phyloP scores from a whole-genome alignment of 2,329 filamentous ascomycete species.

The Fusarium longipes region DNA sequence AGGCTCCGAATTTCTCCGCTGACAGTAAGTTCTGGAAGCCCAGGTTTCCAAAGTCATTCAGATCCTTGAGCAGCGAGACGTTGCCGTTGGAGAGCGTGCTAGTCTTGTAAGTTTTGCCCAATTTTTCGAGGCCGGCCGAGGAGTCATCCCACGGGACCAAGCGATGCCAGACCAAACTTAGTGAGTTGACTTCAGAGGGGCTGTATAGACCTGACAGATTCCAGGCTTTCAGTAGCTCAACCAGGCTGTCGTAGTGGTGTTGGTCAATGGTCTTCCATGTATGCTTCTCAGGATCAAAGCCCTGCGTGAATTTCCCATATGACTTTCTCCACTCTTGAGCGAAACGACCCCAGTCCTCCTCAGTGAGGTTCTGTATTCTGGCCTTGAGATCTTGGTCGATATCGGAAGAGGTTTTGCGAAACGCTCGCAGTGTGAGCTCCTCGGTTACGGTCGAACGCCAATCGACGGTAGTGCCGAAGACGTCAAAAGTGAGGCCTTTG shows the following conservation, averaged over 20 bases:
- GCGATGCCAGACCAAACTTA: conserved; percentile 78
- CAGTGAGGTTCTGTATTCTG: conserved; percentile 62
- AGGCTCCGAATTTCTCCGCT: conserved; percentile 76
- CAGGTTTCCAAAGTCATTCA: conserved; percentile 68
- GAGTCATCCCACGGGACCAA: conserved; percentile 77
- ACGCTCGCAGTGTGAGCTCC: conserved; percentile 65
- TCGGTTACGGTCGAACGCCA: conserved; percentile 76
- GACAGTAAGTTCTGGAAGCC: conserved; percentile 72
- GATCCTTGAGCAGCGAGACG: conserved; percentile 70
- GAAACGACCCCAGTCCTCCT: conserved; percentile 71
- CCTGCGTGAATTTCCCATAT: conserved; percentile 70
- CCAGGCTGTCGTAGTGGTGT: conserved; percentile 74
- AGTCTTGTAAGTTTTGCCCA: conserved; percentile 65
- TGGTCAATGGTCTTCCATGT: conserved; percentile 77
- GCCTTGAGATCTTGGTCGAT: conserved; percentile 60
- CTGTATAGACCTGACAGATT: conserved; percentile 69
- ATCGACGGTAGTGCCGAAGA: conserved; percentile 84
- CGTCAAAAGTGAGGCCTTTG: conserved; percentile 76
- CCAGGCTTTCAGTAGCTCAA: conserved; percentile 66
- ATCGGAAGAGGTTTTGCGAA: conserved; percentile 60
- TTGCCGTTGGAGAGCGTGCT: conserved; percentile 83
- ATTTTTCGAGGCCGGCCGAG: conserved; percentile 62
- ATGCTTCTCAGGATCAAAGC: conserved; percentile 60
- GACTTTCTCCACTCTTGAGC: conserved; percentile 76
- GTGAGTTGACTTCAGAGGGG: conserved; percentile 69